Evolutionary conservation across 2,329 filamentous ascomycete genomes (phyloP), one percentile per base, ranked within the genome.

Genomic region (Curvularia verruculosa): DNA sequence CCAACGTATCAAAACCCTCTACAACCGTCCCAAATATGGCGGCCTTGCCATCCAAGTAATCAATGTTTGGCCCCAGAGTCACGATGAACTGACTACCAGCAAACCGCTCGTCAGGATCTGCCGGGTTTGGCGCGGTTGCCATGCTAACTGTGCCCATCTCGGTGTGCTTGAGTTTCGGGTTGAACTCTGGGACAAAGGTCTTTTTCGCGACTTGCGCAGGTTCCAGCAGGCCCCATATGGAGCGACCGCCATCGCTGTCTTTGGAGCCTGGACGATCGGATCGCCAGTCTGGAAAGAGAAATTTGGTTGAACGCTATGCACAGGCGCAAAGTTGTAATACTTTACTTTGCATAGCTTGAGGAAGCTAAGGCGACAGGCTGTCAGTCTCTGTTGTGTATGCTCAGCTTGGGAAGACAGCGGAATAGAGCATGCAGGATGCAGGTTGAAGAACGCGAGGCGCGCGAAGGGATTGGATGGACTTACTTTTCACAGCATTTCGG

Each of bases 311-410:
- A 99, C 86, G 65, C 89, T 92, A 80, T 97, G 91, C 52, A 98
- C 81, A 24, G 94, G 95, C 5, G 92, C 88, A 77, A 96, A 98
- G 81, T 98, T 98, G 87, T 97, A 99, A 81, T 98, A 99, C 81
- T 97, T 99, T 79, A 92, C 83, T 81, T 98, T 98, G 86, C 95
- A 97, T 68, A 99, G 90, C 84, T 99, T 98, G 55, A 99, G 82
- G 77, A 99, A 98, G 84, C 92, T 96, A 71, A 66, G 57, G 67
- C 45, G 66, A 68, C 71, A 71, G 77, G 65, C 70, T 81, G 81
- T 87, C 81, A 83, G 81, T 81, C 71, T 73, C 71, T 79, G 66
- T 69, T 61, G 57, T 67, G 57, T 66, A 66, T 76, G 75, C 81
- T 89, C 81, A 87, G 85, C 80, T 74, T 78, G 72, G 62, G 67